A percentile compares a stretch with the other conserved stretches of the same genome.
Conservation (phyloP, 495 filamentous ascomycete genomes). For the Podospora australis region DNA sequence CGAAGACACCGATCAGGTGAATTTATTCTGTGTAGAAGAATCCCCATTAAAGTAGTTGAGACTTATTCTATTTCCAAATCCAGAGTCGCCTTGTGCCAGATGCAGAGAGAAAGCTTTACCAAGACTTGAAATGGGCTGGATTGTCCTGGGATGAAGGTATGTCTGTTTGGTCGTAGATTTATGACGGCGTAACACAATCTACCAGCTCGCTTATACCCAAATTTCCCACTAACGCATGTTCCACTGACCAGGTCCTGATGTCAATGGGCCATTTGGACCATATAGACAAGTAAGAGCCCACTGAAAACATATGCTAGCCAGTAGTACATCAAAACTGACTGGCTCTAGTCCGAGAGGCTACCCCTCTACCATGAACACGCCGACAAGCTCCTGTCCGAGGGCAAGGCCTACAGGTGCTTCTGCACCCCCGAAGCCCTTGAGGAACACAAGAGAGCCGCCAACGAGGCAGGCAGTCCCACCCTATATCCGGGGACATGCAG, state of each 20-base stretch:
- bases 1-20: slow-evolving; percentile 92
- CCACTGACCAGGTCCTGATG: slow-evolving; percentile 58
- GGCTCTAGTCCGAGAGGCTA: slow-evolving; percentile 69
- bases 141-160: slow-evolving; percentile 90
- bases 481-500: slow-evolving; percentile 75
- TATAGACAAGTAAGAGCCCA: not conserved
- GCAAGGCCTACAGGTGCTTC: slow-evolving; percentile 88
- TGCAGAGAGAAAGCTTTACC: slow-evolving; percentile 67
- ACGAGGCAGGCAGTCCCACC: slow-evolving; percentile 52
- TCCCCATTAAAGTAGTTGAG: slow-evolving; percentile 1
- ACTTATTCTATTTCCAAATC: slow-evolving; percentile 7
- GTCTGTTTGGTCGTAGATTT: slow-evolving; percentile 1
- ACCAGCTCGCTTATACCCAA: not conserved
- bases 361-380: slow-evolving; percentile 67
- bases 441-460: slow-evolving; percentile 52
- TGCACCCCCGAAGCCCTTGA: slow-evolving; percentile 69
- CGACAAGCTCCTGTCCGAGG: slow-evolving; percentile 58
- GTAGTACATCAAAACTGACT: not conserved
- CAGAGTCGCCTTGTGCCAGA: slow-evolving; percentile 50
- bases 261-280: slow-evolving; percentile 24
- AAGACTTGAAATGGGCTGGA: slow-evolving; percentile 83
- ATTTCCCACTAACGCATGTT: slow-evolving; percentile 14
- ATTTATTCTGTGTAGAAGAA: not conserved
- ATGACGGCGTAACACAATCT: no score
- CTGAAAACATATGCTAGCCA: not conserved